Base-by-base conservation (phyloP, 2,329 filamentous ascomycete species). In the Hymenoscyphus salicellus region DNA sequence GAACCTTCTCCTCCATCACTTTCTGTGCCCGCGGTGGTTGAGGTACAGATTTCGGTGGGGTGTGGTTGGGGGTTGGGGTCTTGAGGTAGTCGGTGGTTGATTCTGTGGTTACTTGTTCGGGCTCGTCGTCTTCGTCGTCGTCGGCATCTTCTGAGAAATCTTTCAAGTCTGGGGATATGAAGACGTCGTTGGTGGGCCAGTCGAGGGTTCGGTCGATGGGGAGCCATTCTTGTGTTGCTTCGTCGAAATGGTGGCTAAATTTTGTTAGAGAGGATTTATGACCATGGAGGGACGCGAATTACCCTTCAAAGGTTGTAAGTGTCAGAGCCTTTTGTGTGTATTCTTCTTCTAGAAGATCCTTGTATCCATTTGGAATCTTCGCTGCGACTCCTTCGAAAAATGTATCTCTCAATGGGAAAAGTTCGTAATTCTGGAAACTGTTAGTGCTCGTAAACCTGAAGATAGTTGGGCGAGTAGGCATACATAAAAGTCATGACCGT, bases 381-480 rank as follows among this genome's bases (percentile, higher is more conserved):
- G 84, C 88, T 0, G 82, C 78, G 0, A 87, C 82, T 0, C 86
- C 88, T 72, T 92, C 89, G 63, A 90, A 92, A 1, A 80, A 82
- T 1, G 86, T 90, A 65, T 86, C 83, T n/a, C 87, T 81, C 72
- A 93, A 78, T 0, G 90, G 90, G 72, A 87, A 91, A 11, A 93
- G 78, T 62, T 89, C 82, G 0, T 80, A 82, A 63, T 84, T 82
- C 79, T 83, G 52, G 43, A 4, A n/a, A 5, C 2, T 36, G 56
- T 72, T 58, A 70, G 63, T 52, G 28, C 41, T n/a, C 5, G 26
- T 7, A 8, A 41, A 16, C 41, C 3, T 5, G 26, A 7, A 23
- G 23, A 14, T 2, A 11, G 2, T 52, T 5, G 10, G 20, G 20
- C 11, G 38, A 17, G 17, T 10, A 23, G 28, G 38, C 75, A 60